Percentiles rank a stretch among this genome's conserved stretches.
phyloP scores from a whole-genome alignment of 345 rosid species.

The Kernera saxatilis region DNA sequence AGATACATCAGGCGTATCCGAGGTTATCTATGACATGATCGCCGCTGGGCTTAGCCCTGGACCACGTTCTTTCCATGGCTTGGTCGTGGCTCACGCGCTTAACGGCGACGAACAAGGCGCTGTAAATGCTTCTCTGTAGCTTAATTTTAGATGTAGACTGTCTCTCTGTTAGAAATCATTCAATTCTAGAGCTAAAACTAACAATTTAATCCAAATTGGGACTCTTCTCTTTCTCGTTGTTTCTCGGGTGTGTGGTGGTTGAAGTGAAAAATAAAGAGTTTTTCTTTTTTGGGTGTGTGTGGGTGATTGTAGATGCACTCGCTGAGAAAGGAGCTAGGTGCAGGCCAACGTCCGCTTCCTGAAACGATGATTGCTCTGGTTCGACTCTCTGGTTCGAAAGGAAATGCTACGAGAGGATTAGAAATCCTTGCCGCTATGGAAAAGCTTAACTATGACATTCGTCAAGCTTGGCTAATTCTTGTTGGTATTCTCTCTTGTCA shows the following conservation, averaged over 20 bases:
- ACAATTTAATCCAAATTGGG: not conserved
- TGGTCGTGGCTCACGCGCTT: constrained; percentile 63
- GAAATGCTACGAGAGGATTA: constrained; percentile 60
- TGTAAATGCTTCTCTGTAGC: constrained; percentile 31
- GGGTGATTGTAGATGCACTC: constrained; percentile 69
- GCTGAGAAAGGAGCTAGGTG: constrained; percentile 72
- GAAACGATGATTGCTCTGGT: constrained; percentile 73
- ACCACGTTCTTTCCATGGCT: constrained; percentile 91
- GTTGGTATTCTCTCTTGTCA: constrained; percentile 52
- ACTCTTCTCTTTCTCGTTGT: not conserved
- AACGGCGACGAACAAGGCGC: constrained; percentile 84
- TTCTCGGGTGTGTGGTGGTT: not conserved
- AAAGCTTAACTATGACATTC: constrained; percentile 71
- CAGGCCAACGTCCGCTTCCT: constrained; percentile 72
- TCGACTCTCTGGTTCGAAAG: constrained; percentile 70
- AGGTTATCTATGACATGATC: constrained; percentile 87
- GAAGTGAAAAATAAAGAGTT: not conserved
- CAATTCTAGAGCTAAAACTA: not conserved
- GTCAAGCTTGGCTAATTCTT: constrained; percentile 82
- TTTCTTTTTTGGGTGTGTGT: constrained; percentile 1
- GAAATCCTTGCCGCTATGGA: constrained; percentile 86
- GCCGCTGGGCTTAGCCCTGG: constrained; percentile 93
- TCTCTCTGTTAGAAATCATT: not conserved
- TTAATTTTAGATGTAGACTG: not conserved
- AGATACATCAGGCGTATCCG: constrained; percentile 57